These are phyloP conservation scores for Abrus precatorius DNA, from an alignment of 306 rosid species.

Conservation along the genomic window DNA sequence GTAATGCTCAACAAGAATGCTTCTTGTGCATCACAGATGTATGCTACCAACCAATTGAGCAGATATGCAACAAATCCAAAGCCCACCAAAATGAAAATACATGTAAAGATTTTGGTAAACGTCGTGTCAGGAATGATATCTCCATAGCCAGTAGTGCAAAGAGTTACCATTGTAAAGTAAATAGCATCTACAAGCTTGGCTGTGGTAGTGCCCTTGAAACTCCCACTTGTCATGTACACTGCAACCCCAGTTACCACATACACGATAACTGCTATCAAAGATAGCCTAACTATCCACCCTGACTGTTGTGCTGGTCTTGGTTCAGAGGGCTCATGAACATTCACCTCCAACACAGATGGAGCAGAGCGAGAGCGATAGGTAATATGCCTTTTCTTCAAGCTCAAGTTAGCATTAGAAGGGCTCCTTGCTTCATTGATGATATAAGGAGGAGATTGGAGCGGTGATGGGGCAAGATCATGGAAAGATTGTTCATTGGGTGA, in stretches of 20 bases:
- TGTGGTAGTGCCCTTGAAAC: conserved; percentile 60
- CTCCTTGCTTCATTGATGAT: conserved; percentile 53
- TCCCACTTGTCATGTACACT: conserved; percentile 52
- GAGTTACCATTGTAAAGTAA: conserved; percentile 76
- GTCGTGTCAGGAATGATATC: conserved; percentile 76
- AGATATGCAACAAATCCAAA: conserved; percentile 66
- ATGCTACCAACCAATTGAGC: conserved; percentile 66
- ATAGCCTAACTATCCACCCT: conserved; percentile 51
- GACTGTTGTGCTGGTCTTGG: conserved; percentile 28
- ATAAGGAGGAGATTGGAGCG: conserved; percentile 47
- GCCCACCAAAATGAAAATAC: conserved; percentile 73
- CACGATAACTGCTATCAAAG: conserved; percentile 55
- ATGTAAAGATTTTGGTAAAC: conserved; percentile 66
- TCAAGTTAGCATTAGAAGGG: conserved; percentile 60
- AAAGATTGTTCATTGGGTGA: conserved; percentile 42
- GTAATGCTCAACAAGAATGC: conserved; percentile 58
- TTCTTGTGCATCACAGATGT: conserved; percentile 78
- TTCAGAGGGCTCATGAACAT: conserved; percentile 46
- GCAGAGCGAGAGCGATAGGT: conserved; percentile 65
- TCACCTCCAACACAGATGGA: conserved; percentile 57
- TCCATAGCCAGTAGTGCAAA: conserved; percentile 82
- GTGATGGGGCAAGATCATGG: conserved; percentile 50
- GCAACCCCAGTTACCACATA: conserved; percentile 59
- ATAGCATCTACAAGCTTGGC: conserved; percentile 64
- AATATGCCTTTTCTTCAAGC: conserved; percentile 52